phyloP scores from a whole-genome alignment of 805 yeast species.

The Yamadazyma scolyti region DNA sequence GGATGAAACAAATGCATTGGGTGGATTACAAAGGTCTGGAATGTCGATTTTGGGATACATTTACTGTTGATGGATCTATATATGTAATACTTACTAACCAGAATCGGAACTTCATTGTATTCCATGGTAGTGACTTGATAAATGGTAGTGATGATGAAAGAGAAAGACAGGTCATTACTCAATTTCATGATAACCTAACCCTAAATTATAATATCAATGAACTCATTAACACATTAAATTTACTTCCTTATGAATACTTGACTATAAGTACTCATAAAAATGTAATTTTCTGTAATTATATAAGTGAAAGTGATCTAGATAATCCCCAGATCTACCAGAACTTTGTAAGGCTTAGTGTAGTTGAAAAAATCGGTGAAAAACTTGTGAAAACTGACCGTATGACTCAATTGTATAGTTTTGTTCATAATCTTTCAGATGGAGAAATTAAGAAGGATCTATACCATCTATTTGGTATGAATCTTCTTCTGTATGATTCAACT shows the following conservation, averaged over 20 bases:
- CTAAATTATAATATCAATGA: slow-evolving; percentile 8
- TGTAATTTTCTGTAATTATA: slow-evolving; percentile 9
- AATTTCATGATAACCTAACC: slow-evolving; percentile 5
- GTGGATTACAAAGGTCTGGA: slow-evolving; percentile 6
- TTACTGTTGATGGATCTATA: slow-evolving; percentile 4
- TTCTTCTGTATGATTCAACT: slow-evolving; percentile 4
- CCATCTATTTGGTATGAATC: slow-evolving; percentile 14
- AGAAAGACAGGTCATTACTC: slow-evolving; percentile 1
- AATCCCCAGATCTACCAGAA: slow-evolving; percentile 14
- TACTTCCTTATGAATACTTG: slow-evolving; percentile 12
- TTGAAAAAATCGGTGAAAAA: slow-evolving; percentile 2
- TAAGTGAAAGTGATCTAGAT: slow-evolving; percentile 15
- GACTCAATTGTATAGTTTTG: slow-evolving; percentile 6
- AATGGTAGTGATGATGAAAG: background rate
- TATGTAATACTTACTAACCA: slow-evolving; percentile 10
- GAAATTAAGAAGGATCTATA: slow-evolving; percentile 13
- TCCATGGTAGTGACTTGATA: slow-evolving; percentile 3
- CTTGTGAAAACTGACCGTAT: slow-evolving; percentile 6
- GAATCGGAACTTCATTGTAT: slow-evolving; percentile 7
- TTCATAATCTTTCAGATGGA: slow-evolving; percentile 10
- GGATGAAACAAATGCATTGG: slow-evolving; percentile 1
- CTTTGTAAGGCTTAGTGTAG: slow-evolving; percentile 5
- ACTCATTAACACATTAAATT: slow-evolving; percentile 5
- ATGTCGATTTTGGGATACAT: slow-evolving; percentile 9
- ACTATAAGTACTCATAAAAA: slow-evolving; percentile 8